A percentile compares a stretch with the other conserved stretches of the same genome.
These are phyloP conservation scores for Ceratobasidium sp. DNA, from an alignment of 1,284 basidiomycete genomes.

Conservation along the genomic window DNA sequence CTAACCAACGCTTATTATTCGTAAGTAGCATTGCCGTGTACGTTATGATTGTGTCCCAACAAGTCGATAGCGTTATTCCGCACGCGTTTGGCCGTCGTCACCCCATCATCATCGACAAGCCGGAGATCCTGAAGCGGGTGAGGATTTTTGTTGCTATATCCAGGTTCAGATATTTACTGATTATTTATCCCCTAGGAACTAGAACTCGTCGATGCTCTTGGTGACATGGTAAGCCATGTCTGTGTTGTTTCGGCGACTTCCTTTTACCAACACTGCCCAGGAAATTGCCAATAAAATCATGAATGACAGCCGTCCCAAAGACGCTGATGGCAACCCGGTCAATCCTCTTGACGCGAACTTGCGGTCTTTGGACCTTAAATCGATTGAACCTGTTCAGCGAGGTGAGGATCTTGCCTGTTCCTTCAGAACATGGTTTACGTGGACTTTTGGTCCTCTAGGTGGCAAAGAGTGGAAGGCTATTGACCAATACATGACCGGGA, in stretches of 20 bases:
- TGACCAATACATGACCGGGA: conserved; percentile 65
- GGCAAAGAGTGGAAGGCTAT: conserved; percentile 67
- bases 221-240: conserved; percentile 51
- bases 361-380: conserved; percentile 65
- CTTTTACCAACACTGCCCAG: conserved; percentile 54
- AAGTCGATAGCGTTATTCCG: conserved; percentile 47
- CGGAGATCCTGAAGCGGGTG: conserved; percentile 40
- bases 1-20: conserved; percentile 65
- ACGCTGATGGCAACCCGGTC: conserved; percentile 52
- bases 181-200: conserved; percentile 62
- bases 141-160: background rate
- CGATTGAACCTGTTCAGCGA: conserved; percentile 66
- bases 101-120: conserved; percentile 48
- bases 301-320: conserved; percentile 29
- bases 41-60: background rate
- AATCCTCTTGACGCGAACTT: conserved; percentile 73
- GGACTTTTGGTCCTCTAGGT: background rate
- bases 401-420: background rate
- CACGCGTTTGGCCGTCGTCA: conserved; percentile 48
- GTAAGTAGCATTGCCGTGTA: conserved; percentile 56
- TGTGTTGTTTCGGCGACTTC: background rate
- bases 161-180: background rate
- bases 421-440: background rate
- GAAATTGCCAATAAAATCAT: conserved; percentile 69
- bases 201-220: conserved; percentile 74